phyloP scores from a whole-genome alignment of 1,139 yeast species.

The Nakaseomyces bracarensis region DNA sequence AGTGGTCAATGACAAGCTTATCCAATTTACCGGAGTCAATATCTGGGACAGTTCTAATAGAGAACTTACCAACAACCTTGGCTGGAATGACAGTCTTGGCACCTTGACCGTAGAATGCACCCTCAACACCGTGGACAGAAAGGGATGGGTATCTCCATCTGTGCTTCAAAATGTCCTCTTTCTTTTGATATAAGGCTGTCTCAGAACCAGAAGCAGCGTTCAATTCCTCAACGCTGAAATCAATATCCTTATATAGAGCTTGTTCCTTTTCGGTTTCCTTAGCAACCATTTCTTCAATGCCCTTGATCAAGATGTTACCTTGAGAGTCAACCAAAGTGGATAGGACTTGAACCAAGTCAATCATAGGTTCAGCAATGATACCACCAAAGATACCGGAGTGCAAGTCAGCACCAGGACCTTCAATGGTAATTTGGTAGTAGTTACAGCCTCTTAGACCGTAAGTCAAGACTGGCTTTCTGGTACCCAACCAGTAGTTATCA shows the following conservation, averaged over 20 bases:
- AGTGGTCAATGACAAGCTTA: conserved; percentile 63
- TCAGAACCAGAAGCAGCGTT: conserved; percentile 83
- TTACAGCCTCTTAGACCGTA: conserved; percentile 96
- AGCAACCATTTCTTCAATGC: conserved; percentile 89
- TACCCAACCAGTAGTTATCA: conserved; percentile 98
- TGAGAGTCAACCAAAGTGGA: conserved; percentile 65
- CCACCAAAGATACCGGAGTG: conserved; percentile 99
- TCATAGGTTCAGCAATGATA: conserved; percentile 94
- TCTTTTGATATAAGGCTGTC: conserved; percentile 67
- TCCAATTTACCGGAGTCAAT: conserved; percentile 76
- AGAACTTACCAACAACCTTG: conserved; percentile 86
- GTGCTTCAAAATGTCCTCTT: conserved; percentile 84
- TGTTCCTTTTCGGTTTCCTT: conserved; percentile 78
- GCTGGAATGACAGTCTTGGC: conserved; percentile 98
- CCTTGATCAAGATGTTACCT: conserved; percentile 82
- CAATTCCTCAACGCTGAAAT: conserved; percentile 75
- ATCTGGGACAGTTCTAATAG: conserved; percentile 94
- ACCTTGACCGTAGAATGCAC: conserved; percentile 91
- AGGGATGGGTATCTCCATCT: conserved; percentile 98
- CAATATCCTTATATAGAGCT: conserved; percentile 72
- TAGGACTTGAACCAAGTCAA: conserved; percentile 75
- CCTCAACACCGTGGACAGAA: conserved; percentile 94
- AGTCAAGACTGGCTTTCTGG: conserved; percentile 90
- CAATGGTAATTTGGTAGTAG: conserved; percentile 73
- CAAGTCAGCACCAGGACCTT: conserved; percentile 94